phyloP scores from a whole-genome alignment of 2,329 filamentous ascomycete species.

The Pseudogymnoascus sp. region DNA sequence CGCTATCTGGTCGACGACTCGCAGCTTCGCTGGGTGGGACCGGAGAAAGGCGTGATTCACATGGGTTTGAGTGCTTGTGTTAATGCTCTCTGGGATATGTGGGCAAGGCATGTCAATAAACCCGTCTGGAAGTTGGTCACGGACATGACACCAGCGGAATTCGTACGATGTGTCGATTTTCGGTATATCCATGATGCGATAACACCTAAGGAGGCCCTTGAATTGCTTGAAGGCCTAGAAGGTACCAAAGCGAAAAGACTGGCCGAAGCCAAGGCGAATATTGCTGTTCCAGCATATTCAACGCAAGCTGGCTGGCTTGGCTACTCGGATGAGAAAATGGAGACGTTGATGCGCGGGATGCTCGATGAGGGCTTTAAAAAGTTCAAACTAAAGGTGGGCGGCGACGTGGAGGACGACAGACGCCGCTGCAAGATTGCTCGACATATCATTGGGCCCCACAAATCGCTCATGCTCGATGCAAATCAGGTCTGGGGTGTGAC shows the following conservation, averaged over 20 bases:
- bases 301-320: constrained; percentile 89
- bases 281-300: constrained; percentile 82
- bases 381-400: constrained; percentile 88
- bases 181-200: constrained; percentile 91
- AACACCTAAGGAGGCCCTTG: constrained; percentile 73
- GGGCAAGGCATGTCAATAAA: constrained; percentile 78
- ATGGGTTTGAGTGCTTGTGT: constrained; percentile 82
- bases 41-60: constrained; percentile 90
- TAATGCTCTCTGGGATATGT: constrained; percentile 92
- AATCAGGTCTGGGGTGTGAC: constrained; percentile 69
- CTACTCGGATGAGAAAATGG: constrained; percentile 83
- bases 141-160: constrained; percentile 82
- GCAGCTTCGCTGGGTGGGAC: constrained; percentile 87
- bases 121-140: constrained; percentile 85
- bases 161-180: constrained; percentile 86
- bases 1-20: constrained; percentile 83
- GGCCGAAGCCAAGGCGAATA: constrained; percentile 60
- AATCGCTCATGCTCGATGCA: constrained; percentile 80
- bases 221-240: constrained; percentile 58
- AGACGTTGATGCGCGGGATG: constrained; percentile 62
- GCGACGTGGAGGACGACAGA: constrained; percentile 61
- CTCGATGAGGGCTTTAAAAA: constrained; percentile 68
- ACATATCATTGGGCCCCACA: constrained; percentile 72
- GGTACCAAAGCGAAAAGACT: constrained; percentile 61
- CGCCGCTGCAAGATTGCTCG: constrained; percentile 64